Base-by-base conservation (phyloP, 2,329 filamentous ascomycete species). In the Penicillium sp. region DNA sequence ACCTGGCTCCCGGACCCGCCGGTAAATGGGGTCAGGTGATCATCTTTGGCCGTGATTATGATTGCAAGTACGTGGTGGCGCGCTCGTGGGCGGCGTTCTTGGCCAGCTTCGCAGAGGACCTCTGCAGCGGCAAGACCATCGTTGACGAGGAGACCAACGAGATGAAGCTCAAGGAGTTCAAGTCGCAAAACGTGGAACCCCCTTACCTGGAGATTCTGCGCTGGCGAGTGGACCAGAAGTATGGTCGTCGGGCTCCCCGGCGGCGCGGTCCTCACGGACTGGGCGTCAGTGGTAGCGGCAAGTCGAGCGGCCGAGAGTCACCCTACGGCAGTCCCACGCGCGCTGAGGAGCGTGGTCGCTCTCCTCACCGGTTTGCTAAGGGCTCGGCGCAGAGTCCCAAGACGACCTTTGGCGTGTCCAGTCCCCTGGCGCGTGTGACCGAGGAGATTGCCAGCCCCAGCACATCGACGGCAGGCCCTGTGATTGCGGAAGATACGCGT, bases 21-120 rank as follows among this genome's bases (percentile, higher is more conserved):
- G 93, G 93, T 35, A 86, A 84, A 66, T 98, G 93, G 91, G 93
- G 93, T 46, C 93, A 98, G 68, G 83, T 98, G 56, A 95, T 98
- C 62, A 79, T 98, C 52, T 96, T 95, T 67, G 93, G 93, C 43
- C 88, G 93, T 51, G 93, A 98, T 73, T 98, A 95, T 71, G 93
- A 98, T 66, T 95, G 88, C 71, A 98, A 98, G 74, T 98, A 95
- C 65, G 93, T 98, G 5, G 80, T 98, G 48, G 88, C 93, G 28
- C 83, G 88, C 52, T 97, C 91, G 1, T 98, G 93, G 93, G 82
- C 84, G 12, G 80, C 85, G 8, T 90, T 98, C 65, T 73, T 98
- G 18, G 90, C 90, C 43, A 81, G 84, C 29, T 81, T 96, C 5
- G 90, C 93, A 28, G 93, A 98, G 63, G 93, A 98, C 64, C 75